Conservation (phyloP, 768 basidiomycete genomes). For the Chalciporus piperatus region DNA sequence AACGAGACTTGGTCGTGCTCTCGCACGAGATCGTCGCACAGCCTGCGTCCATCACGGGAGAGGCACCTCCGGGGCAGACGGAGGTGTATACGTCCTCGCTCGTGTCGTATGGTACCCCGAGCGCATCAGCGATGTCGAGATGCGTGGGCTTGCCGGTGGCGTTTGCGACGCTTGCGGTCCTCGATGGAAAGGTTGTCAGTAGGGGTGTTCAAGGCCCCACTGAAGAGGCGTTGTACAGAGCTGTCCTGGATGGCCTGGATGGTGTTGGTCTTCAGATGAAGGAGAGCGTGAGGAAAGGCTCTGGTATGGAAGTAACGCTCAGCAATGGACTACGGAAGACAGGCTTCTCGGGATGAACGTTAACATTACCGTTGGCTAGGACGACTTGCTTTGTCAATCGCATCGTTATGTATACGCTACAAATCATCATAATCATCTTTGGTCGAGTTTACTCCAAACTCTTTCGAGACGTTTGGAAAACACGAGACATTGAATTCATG, state of each 20-base stretch:
- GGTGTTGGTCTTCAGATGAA: conserved; percentile 41
- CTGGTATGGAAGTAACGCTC: conserved; percentile 45
- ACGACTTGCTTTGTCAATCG: neutral
- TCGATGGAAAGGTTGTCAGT: conserved; percentile 53
- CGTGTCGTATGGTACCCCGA: conserved; percentile 55
- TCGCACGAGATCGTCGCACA: conserved; percentile 74
- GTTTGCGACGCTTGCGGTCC: conserved; percentile 68
- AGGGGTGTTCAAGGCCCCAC: conserved; percentile 73
- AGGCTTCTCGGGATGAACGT: neutral
- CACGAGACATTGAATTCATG: neutral
- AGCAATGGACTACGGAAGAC: conserved; percentile 17
- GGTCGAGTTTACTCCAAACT: too few species aligned
- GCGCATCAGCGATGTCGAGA: conserved; percentile 81
- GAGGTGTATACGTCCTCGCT: conserved; percentile 68
- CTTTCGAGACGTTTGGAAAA: neutral
- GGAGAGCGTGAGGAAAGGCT: conserved; percentile 38
- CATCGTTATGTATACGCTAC: neutral
- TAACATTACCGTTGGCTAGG: neutral
- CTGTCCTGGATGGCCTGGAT: conserved; percentile 61
- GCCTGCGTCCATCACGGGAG: conserved; percentile 8
- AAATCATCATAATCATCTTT: too few species aligned
- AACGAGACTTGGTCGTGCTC: conserved; percentile 86
- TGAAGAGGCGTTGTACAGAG: conserved; percentile 54
- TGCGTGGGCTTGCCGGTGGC: conserved; percentile 89
- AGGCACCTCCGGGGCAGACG: conserved; percentile 23